These are phyloP conservation scores for Alnus glutinosa DNA, from an alignment of 306 rosid genomes.

Conservation along the genomic window DNA sequence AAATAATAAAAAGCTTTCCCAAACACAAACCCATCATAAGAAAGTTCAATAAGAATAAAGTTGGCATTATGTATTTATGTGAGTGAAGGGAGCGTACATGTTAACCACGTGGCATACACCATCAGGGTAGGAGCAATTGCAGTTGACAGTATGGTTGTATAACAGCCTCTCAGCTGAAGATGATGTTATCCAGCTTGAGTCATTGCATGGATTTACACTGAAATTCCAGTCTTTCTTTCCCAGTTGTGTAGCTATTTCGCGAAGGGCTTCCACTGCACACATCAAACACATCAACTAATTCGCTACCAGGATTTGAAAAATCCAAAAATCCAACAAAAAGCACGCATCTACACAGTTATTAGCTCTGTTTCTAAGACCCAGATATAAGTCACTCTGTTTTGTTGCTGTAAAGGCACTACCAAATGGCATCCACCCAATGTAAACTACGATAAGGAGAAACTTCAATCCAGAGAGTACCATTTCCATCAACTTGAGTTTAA, in stretches of 20 bases:
- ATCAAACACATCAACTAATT: not conserved
- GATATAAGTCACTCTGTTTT: not conserved
- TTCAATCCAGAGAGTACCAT: not conserved
- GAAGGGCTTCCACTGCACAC: conserved; percentile 28
- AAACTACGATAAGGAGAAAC: not conserved
- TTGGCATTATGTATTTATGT: not conserved
- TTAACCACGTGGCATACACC: conserved; percentile 24
- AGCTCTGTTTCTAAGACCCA: not conserved
- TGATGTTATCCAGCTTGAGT: conserved; percentile 24
- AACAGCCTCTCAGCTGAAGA: not conserved
- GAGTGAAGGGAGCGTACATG: conserved; percentile 2
- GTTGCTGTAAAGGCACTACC: not conserved
- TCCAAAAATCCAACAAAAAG: too few relatives aligned
- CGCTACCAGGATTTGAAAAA: not conserved
- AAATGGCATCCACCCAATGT: not conserved
- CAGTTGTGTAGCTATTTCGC: conserved; percentile 17
- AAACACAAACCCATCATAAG: not conserved
- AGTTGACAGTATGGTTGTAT: conserved; percentile 24
- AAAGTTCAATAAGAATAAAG: not conserved
- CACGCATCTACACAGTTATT: not conserved
- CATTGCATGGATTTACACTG: conserved; percentile 29
- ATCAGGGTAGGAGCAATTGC: conserved; percentile 19
- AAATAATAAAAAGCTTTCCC: too few relatives aligned
- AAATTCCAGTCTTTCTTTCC: conserved; percentile 32
- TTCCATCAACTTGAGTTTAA: not conserved